These are phyloP conservation scores for Calonectria fujianensis DNA, from an alignment of 2,329 filamentous ascomycete genomes.

Conservation along the genomic window DNA sequence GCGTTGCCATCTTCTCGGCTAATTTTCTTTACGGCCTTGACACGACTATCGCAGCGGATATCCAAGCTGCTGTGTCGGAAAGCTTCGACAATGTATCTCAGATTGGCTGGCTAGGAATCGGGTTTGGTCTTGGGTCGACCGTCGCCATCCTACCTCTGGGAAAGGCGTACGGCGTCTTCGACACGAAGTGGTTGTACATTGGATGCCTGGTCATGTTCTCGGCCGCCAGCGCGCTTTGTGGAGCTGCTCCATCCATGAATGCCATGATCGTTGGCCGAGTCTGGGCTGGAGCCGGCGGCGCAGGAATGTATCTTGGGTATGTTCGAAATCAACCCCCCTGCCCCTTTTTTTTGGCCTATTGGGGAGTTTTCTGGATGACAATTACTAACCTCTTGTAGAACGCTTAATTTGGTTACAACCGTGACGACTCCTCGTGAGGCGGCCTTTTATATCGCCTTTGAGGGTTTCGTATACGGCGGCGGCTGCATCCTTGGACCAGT, in stretches of 20 bases:
- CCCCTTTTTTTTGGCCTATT: neutral
- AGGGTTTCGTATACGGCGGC: slow-evolving; percentile 61
- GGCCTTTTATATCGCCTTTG: slow-evolving; percentile 52
- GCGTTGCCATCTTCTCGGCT: slow-evolving; percentile 45
- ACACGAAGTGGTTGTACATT: slow-evolving; percentile 65
- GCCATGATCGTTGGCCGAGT: slow-evolving; percentile 68
- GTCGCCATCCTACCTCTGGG: slow-evolving; percentile 46
- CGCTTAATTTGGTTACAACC: slow-evolving; percentile 41
- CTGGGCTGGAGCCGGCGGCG: slow-evolving; percentile 64
- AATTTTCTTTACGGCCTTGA: slow-evolving; percentile 51
- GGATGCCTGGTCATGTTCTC: slow-evolving; percentile 53
- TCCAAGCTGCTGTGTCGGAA: slow-evolving; percentile 45
- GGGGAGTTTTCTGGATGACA: too few relatives aligned
- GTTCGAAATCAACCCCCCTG: neutral
- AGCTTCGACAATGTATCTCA: slow-evolving; percentile 47
- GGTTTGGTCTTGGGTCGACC: slow-evolving; percentile 46
- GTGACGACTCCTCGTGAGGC: slow-evolving; percentile 49
- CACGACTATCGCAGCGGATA: slow-evolving; percentile 46
- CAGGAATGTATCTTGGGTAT: slow-evolving; percentile 50
- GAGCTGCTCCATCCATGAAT: slow-evolving; percentile 65
- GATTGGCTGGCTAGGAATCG: slow-evolving; percentile 47
- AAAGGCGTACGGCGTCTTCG: slow-evolving; percentile 58
- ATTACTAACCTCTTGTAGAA: slow-evolving; percentile 24
- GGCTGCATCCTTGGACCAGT: slow-evolving; percentile 64
- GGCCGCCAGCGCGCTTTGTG: slow-evolving; percentile 61